Base-by-base conservation (phyloP, 2,329 filamentous ascomycete species). In the Cladophialophora yegresii region DNA sequence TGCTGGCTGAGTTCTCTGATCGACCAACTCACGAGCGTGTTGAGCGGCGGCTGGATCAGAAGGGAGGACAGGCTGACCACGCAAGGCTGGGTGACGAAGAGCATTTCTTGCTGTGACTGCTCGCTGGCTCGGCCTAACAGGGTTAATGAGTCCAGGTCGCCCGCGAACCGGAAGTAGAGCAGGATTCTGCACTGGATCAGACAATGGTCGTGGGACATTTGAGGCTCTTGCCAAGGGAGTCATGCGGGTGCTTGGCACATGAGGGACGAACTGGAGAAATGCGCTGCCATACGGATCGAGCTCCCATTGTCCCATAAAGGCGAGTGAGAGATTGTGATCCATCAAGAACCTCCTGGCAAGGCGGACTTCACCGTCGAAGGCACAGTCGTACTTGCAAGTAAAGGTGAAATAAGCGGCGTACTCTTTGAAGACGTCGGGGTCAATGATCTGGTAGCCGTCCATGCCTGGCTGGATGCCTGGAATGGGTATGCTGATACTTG, bases 351-450 rank as follows among this genome's bases (percentile, higher is more conserved):
- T 30, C 40, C 30, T 32, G 16, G 62, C 66, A n/a, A 33, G 16
- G 20, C 28, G 22, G n/a, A 68, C 28, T 49, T 68, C 58, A 30
- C 58, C 40, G 36, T 61, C 33, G 40, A 54, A 63, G 2, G 66
- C 66, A 12, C 57, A 50, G 36, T 66, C 64, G 50, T 64, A 66
- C 10, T 56, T 64, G 59, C 64, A 58, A 9, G 60, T 65, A 22
- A 69, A 68, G 10, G 55, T 54, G 53, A 70, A 57, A 50, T 66
- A 62, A 43, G 59, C 33, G 20, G 66, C 51, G 30, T 63, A 65
- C 22, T 63, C 56, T 13, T 55, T 33, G 54, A 69, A 63, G 32
- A 64, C 36, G 12, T 65, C 50, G 9, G 58, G 43, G 40, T 67
- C 65, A 40, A 69, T 64, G 30, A 30, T 51, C 3, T 10, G 12